Percentiles rank a stretch among this genome's conserved stretches.
These are phyloP conservation scores for Ogataea henricii DNA, from an alignment of 805 yeast species.

Conservation along the genomic window DNA sequence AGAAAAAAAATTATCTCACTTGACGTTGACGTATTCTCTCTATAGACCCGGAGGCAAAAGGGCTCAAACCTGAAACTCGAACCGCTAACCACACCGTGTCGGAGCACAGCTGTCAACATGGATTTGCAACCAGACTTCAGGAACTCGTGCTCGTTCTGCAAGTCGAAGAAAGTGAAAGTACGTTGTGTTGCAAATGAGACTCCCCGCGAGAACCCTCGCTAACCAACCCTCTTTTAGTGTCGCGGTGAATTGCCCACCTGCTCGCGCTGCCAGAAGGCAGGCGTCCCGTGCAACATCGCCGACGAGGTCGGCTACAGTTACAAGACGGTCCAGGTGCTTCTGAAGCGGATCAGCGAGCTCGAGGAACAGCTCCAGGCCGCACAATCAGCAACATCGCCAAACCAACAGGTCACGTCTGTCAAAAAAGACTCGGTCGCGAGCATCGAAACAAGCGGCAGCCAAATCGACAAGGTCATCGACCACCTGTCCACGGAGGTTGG, in stretches of 20 bases:
- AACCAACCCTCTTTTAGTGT: conserved; percentile 17
- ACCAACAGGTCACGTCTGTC: conserved; percentile 1
- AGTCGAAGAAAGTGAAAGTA: conserved; percentile 28
- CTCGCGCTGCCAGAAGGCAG: conserved; percentile 22
- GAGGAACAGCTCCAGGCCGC: conserved; percentile 13
- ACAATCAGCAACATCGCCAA: not conserved
- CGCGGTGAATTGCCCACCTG: conserved; percentile 27
- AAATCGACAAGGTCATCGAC: conserved; percentile 23
- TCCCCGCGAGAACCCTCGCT: no score
- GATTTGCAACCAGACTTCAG: conserved; percentile 20
- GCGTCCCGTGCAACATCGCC: conserved; percentile 21
- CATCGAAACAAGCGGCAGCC: not conserved
- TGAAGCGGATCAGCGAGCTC: conserved; percentile 18
- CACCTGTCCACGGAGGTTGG: conserved; percentile 29
- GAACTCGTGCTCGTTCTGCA: conserved; percentile 27
- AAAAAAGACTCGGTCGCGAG: conserved; percentile 1
- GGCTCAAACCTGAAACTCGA: not conserved
- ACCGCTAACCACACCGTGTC: no score
- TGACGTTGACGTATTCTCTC: not conserved
- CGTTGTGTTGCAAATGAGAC: conserved; percentile 7
- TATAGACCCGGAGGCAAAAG: not conserved
- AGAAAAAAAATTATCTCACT: not conserved
- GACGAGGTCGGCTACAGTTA: conserved; percentile 26
- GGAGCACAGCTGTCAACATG: not conserved
- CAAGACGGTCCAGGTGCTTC: conserved; percentile 22